Base-by-base conservation (phyloP, 495 filamentous ascomycete species). In the Hypoxylon crocopeplum region DNA sequence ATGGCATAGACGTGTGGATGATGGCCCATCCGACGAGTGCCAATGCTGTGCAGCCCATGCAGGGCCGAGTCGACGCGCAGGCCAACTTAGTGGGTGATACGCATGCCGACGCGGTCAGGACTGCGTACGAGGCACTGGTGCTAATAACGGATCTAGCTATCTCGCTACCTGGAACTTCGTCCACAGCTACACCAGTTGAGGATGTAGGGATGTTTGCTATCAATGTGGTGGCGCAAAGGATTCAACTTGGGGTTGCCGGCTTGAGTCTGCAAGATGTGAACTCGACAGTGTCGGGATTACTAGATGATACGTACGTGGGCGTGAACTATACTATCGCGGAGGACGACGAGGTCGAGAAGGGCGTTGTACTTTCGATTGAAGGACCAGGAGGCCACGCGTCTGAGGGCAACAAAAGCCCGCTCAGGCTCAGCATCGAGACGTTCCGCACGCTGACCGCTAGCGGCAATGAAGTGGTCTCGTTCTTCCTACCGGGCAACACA, bases 1-100 rank as follows among this genome's bases (percentile, higher is more conserved):
- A 81, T 37, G 71, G 67, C 1, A 77, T 82, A 2, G 79, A 83
- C 48, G 73, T 84, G 12, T 83, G 76, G 33, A 64, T 86, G 17
- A 83, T 84, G 78, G 77, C 78, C 61, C 82, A 78, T 56, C 66
- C 66, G 8, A 68, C 61, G 1, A 55, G 21, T 13, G 24, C 48
- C 17, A 56, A 53, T 17, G 66, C 61, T 7, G 47, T 68, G 0
- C 66, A 68, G 53, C 66, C 66, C 5, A 68, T 68, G 66, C 51
- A 58, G 17, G 60, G 52, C 0, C 60, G 66, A 2, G 52, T 65
- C 6, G 57, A 68, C 17, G 56, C 54, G 17, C 47, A 65, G 46
- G 47, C 56, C 1, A 30, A 27, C 11, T 64, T 68, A 36, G 24
- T 37, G 10, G 56, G 52, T 0, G 29, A 17, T 7, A 55, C 52